These are phyloP conservation scores for Potentilla sterilis DNA, from an alignment of 306 rosid species.

Conservation along the genomic window DNA sequence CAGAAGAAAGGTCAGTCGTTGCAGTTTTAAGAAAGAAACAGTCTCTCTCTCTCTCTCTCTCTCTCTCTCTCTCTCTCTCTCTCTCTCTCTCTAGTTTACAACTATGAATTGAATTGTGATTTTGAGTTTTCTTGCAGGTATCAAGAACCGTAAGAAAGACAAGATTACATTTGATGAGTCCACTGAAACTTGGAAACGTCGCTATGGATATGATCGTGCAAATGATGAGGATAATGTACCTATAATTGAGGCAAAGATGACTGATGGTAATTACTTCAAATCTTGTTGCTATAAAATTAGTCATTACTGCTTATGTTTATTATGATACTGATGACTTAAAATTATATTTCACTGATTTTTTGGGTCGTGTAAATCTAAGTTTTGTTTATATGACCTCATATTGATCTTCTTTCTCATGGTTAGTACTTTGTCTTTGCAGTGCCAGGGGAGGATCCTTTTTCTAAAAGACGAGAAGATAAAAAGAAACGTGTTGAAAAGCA, in stretches of 20 bases:
- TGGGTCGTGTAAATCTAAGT: background rate
- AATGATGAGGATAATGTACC: constrained; percentile 83
- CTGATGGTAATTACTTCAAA: constrained; percentile 56
- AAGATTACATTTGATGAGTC: constrained; percentile 66
- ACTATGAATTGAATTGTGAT: constrained; percentile 2
- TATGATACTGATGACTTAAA: background rate
- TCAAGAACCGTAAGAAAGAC: constrained; percentile 66
- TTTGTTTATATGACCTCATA: background rate
- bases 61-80: too few relatives aligned
- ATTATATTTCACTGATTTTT: background rate
- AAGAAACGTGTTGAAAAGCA: constrained; percentile 72
- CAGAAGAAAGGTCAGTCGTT: constrained; percentile 64
- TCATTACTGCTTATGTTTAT: background rate
- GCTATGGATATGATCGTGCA: constrained; percentile 79
- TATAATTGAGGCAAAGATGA: constrained; percentile 81
- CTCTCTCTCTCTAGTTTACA: background rate
- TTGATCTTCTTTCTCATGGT: background rate
- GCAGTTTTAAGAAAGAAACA: background rate
- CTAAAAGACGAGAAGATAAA: constrained; percentile 68
- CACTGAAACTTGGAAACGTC: constrained; percentile 77
- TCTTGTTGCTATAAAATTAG: background rate
- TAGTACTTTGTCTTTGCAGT: constrained; percentile 41
- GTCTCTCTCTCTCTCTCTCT: background rate
- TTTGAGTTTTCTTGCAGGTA: constrained; percentile 49
- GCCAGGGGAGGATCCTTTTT: constrained; percentile 83